A percentile compares a stretch with the other conserved stretches of the same genome.
Evolutionary conservation across 2,329 filamentous ascomycete genomes (phyloP).

Genomic region (Penicillium capsulatum): DNA sequence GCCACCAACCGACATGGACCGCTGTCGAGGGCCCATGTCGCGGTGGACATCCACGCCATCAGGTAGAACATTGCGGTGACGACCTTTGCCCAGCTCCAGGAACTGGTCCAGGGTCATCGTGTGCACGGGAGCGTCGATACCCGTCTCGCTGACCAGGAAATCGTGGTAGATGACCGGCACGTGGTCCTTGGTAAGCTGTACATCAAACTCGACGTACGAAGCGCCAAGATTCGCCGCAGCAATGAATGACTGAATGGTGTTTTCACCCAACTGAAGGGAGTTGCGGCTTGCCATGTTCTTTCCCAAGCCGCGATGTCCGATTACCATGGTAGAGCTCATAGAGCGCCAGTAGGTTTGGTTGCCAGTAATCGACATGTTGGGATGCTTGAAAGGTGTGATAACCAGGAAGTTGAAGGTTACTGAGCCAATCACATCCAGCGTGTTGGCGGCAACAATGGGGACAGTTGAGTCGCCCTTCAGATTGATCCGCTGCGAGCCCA

Average conservation of each 20-base stretch:
- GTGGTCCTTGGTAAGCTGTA: constrained; percentile 97
- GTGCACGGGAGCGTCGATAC: constrained; percentile 93
- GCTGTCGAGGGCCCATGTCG: constrained; percentile 32
- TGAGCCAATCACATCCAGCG: constrained; percentile 83
- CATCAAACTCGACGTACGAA: constrained; percentile 70
- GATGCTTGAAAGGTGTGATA: constrained; percentile 89
- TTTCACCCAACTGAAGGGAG: constrained; percentile 91
- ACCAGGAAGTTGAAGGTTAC: constrained; percentile 97
- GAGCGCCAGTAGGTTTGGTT: constrained; percentile 97
- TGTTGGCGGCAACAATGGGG: constrained; percentile 77
- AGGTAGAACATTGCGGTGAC: constrained; percentile 48
- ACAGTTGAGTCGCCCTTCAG: constrained; percentile 89
- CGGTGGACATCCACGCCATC: constrained; percentile 13
- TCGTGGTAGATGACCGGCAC: constrained; percentile 98
- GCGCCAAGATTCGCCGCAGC: constrained; percentile 89
- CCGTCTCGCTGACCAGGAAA: constrained; percentile 95
- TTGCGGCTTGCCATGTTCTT: constrained; percentile 83
- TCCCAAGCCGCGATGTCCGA: constrained; percentile 70
- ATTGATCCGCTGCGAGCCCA: constrained; percentile 83
- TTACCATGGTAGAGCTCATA: constrained; percentile 79
- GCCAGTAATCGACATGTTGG: constrained; percentile 86
- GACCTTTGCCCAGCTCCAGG: constrained; percentile 66
- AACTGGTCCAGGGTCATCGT: constrained; percentile 90
- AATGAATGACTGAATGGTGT: constrained; percentile 93
- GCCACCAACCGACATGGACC: constrained; percentile 59